These are phyloP conservation scores for Talaromyces liani DNA, from an alignment of 495 filamentous ascomycete species.

Conservation along the genomic window DNA sequence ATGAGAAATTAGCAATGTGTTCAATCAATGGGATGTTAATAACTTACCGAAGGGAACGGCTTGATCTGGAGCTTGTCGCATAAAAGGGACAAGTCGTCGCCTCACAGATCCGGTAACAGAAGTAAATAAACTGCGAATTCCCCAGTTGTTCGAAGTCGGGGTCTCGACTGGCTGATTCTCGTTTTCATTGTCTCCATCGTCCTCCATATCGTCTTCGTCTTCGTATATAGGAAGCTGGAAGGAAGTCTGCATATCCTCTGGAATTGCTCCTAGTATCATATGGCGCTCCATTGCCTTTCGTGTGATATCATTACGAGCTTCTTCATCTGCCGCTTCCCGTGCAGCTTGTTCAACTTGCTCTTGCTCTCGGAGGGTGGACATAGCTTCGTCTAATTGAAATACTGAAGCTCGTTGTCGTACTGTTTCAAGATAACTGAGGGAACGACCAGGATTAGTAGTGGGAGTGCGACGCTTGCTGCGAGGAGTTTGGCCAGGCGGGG, in stretches of 20 bases:
- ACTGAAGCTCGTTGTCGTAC: background rate
- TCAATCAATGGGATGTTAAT: background rate
- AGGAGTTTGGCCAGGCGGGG: background rate
- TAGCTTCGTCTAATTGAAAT: background rate
- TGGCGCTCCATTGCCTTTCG: constrained; percentile 3
- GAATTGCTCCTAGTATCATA: background rate
- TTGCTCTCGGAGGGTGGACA: background rate
- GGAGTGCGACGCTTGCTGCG: constrained; percentile 3
- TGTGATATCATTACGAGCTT: background rate
- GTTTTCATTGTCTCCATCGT: background rate
- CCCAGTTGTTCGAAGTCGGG: constrained; percentile 4
- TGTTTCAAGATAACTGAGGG: background rate
- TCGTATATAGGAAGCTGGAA: background rate
- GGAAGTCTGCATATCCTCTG: background rate
- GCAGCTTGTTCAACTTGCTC: background rate
- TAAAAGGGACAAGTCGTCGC: constrained; percentile 3
- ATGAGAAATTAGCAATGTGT: constrained; percentile 2
- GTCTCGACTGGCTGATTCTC: background rate
- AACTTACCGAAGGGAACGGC: constrained; percentile 8
- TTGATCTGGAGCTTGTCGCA: constrained; percentile 1
- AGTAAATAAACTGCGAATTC: constrained; percentile 1
- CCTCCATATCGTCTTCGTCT: background rate
- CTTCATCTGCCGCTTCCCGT: constrained; percentile 1
- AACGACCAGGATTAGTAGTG: background rate
- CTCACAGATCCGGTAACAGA: constrained; percentile 2